These are phyloP conservation scores for Termitomyces sp. DNA, from an alignment of 768 basidiomycete species.

Conservation along the genomic window DNA sequence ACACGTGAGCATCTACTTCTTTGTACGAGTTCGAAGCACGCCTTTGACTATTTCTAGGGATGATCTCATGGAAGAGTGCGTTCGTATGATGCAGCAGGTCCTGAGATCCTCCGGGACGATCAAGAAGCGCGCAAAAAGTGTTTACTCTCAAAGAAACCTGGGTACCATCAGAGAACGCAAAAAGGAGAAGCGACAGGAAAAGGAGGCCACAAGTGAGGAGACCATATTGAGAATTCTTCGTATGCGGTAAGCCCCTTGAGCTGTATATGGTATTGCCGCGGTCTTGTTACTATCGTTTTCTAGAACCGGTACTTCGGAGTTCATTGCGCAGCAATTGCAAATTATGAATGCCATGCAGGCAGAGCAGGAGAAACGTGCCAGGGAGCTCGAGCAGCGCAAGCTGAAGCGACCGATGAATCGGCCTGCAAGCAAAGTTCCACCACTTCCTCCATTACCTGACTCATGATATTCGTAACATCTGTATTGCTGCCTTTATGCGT, in stretches of 20 bases:
- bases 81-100: constrained; percentile 89
- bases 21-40: neutral
- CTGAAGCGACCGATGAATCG: constrained; percentile 41
- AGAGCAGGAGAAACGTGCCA: constrained; percentile 72
- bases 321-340: constrained; percentile 81
- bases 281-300: neutral
- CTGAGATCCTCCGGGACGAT: constrained; percentile 67
- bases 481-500: neutral
- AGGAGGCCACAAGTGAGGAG: constrained; percentile 75
- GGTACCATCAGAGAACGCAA: constrained; percentile 95
- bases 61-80: constrained; percentile 89
- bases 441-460: constrained; percentile 32
- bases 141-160: constrained; percentile 87
- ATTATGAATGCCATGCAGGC: constrained; percentile 79
- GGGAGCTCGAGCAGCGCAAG: constrained; percentile 53
- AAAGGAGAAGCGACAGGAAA: constrained; percentile 83
- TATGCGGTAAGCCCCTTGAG: constrained; percentile 68
- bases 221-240: constrained; percentile 92
- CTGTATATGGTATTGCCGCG: neutral
- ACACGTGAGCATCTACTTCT: constrained; percentile 50
- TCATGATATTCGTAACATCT: neutral
- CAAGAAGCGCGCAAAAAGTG: constrained; percentile 89
- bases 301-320: constrained; percentile 77
- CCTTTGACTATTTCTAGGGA: constrained; percentile 40
- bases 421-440: constrained; percentile 25